A percentile compares a stretch with the other conserved stretches of the same genome.
phyloP scores from a whole-genome alignment of 768 basidiomycete species.

The Agaricus blazei region DNA sequence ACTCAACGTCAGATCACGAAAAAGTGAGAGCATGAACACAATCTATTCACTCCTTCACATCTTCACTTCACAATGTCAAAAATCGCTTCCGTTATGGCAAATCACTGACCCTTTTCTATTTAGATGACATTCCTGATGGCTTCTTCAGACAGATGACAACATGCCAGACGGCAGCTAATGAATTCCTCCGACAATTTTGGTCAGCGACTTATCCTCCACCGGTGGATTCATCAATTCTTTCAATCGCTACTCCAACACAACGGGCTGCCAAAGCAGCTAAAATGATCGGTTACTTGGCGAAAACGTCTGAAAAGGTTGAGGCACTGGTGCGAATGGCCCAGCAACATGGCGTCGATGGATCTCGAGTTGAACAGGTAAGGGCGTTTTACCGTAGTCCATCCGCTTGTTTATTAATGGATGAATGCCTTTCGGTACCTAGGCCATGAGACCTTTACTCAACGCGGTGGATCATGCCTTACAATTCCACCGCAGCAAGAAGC shows the following conservation, averaged over 20 bases:
- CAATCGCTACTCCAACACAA: constrained; percentile 56
- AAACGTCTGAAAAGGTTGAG: constrained; percentile 78
- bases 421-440: constrained; percentile 33
- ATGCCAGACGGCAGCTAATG: constrained; percentile 90
- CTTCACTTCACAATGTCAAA: not conserved
- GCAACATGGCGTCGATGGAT: constrained; percentile 55
- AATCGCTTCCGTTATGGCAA: not conserved
- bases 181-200: constrained; percentile 97
- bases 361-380: constrained; percentile 61
- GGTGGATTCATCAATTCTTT: constrained; percentile 34
- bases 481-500: constrained; percentile 46
- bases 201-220: constrained; percentile 75
- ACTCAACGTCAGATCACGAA: constrained; percentile 58
- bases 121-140: constrained; percentile 77
- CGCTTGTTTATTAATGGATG: not conserved
- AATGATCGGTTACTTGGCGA: constrained; percentile 80
- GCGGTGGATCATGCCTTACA: constrained; percentile 71
- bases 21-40: constrained; percentile 39
- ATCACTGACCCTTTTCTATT: not conserved
- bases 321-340: constrained; percentile 65
- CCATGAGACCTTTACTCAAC: constrained; percentile 68
- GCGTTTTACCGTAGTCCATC: not conserved
- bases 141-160: constrained; percentile 81
- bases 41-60: not conserved
- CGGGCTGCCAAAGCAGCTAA: constrained; percentile 75